Percentiles rank a stretch among this genome's conserved stretches.
Evolutionary conservation across 1,284 basidiomycete species (phyloP).

Genomic region (Apiotrichum siamense): DNA sequence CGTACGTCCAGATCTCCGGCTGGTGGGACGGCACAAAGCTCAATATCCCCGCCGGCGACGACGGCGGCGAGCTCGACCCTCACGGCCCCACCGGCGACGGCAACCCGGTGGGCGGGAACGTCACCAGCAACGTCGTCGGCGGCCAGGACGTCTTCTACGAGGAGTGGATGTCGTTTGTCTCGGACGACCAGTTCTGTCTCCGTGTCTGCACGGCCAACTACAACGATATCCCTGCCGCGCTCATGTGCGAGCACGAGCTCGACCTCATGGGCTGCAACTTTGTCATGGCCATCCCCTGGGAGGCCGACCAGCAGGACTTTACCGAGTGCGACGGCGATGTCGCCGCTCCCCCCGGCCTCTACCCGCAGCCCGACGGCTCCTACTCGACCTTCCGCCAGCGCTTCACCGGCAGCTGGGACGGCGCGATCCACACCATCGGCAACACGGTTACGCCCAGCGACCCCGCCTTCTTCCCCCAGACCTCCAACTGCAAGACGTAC

Average conservation of each 20-base stretch:
- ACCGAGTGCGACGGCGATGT: slow-evolving; percentile 43
- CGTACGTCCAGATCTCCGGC: slow-evolving; percentile 50
- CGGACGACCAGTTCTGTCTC: slow-evolving; percentile 45
- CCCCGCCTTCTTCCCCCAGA: slow-evolving; percentile 36
- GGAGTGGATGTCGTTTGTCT: slow-evolving; percentile 49
- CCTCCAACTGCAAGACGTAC: slow-evolving; percentile 46
- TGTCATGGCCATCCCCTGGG: slow-evolving; percentile 45
- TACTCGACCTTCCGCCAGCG: slow-evolving; percentile 45
- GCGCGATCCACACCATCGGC: slow-evolving; percentile 32
- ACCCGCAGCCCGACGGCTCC: slow-evolving; percentile 36
- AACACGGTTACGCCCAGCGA: slow-evolving; percentile 35
- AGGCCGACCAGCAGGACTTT: slow-evolving; percentile 35
- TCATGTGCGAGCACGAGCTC: slow-evolving; percentile 39
- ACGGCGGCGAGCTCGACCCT: slow-evolving; percentile 49
- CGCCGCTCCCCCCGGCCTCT: slow-evolving; percentile 44
- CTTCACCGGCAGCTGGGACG: slow-evolving; percentile 40
- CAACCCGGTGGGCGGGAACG: slow-evolving; percentile 52
- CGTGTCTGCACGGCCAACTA: slow-evolving; percentile 44
- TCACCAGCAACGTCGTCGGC: slow-evolving; percentile 49
- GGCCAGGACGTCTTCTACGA: slow-evolving; percentile 51
- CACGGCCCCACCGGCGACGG: slow-evolving; percentile 47
- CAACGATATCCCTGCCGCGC: slow-evolving; percentile 27
- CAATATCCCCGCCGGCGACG: slow-evolving; percentile 48
- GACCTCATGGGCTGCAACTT: slow-evolving; percentile 46
- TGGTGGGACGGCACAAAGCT: slow-evolving; percentile 45